Evolutionary conservation across 192 early-diverging fungal species (phyloP), one percentile per base, ranked within the genome.

Genomic region (Kickxella alabastrina): DNA sequence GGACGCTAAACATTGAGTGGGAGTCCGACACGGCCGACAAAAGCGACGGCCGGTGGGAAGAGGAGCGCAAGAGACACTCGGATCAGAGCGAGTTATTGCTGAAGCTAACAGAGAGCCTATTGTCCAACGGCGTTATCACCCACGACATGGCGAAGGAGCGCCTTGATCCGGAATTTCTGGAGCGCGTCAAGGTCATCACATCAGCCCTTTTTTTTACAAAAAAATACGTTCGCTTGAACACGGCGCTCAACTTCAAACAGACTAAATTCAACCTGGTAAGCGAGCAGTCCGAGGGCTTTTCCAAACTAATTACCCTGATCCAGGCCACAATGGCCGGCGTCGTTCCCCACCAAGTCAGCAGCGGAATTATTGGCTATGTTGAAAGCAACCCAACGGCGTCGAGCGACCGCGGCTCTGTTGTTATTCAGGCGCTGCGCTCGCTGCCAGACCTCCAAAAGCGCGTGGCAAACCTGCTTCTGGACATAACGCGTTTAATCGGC

Each of bases 261-360:
- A 68, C 65, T 57, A 76, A 76, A 62, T 76, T 59, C 36, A 76
- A 76, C 26, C 52, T 76, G 39, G 47, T 54, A 10, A 48, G 65
- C 49, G 73, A 76, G 44, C 65, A 76, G 54, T 59, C 52, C 46
- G 73, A 76, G 49, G 73, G 73, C 1, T 76, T 68, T 42, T 52
- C 65, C 10, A 76, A 76, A 49, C 61, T 76, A 2, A 49, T 68
- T 22, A 54, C 62, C 26, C 49, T 76, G 22, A 54, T 76, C 18
- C 59, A 67, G 45, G 50, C 59, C 23, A 49, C 59, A 10, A 75
- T 67, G 71, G 59, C 55, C 6, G 52, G 45, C 10, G 39, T 63
- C 3, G 48, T 37, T 3, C 60, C 59, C 1, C 42, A 62, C 10
- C 57, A 64, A 23, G 35, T 68, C 4, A 40, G 37, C 17, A 37